phyloP scores from a whole-genome alignment of 805 yeast species.

The Sugiyamaella valdiviana region DNA sequence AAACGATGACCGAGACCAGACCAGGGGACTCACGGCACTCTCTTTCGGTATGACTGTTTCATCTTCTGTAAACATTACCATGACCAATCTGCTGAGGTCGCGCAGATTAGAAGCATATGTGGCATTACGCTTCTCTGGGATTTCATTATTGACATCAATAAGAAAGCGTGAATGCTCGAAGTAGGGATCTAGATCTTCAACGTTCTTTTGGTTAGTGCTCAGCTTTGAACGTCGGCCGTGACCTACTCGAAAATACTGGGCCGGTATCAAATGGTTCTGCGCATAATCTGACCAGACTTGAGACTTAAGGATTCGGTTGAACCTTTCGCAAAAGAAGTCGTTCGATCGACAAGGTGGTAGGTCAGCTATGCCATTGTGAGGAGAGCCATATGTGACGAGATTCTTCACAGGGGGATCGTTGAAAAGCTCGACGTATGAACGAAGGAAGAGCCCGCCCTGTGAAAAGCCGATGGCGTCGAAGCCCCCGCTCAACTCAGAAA shows the following conservation, averaged over 20 bases:
- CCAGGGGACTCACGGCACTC: constrained; percentile 43
- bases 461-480: constrained; percentile 75
- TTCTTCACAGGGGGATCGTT: constrained; percentile 39
- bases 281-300: constrained; percentile 56
- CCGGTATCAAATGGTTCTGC: constrained; percentile 57
- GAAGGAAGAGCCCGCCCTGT: constrained; percentile 76
- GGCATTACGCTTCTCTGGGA: constrained; percentile 28
- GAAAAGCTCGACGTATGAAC: constrained; percentile 62
- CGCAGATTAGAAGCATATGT: constrained; percentile 42
- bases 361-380: constrained; percentile 69
- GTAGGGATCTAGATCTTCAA: constrained; percentile 47
- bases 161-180: constrained; percentile 51
- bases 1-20: background rate
- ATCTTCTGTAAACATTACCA: constrained; percentile 56
- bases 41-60: constrained; percentile 68
- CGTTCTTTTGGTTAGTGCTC: constrained; percentile 35
- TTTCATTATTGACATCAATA: constrained; percentile 64
- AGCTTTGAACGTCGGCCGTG: background rate
- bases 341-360: constrained; percentile 50
- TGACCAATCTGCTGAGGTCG: constrained; percentile 46
- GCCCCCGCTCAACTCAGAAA: constrained; percentile 46
- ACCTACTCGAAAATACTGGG: constrained; percentile 59
- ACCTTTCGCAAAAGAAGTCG: constrained; percentile 54
- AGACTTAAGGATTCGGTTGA: constrained; percentile 48
- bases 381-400: constrained; percentile 71